Evolutionary conservation across 495 filamentous ascomycete species (phyloP).

Genomic region (Penicillium simplicissimum): DNA sequence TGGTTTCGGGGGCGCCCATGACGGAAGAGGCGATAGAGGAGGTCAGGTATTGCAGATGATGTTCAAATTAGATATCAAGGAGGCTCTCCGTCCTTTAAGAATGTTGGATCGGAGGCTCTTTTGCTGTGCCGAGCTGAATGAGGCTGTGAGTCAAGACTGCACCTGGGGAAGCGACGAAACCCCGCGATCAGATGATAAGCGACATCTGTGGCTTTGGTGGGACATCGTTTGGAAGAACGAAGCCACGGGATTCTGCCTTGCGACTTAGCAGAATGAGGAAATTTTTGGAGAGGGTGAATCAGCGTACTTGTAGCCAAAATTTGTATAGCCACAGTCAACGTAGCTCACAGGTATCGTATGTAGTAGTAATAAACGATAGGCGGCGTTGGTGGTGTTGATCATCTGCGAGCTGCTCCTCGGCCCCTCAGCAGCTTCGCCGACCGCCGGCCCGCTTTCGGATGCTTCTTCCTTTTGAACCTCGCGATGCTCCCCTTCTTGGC

Average conservation of each 20-base stretch:
- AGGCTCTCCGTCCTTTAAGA: neutral
- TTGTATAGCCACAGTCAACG: neutral
- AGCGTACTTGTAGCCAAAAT: neutral
- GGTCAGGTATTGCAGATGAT: too few relatives aligned
- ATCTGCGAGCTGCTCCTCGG: neutral
- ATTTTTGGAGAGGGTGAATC: neutral
- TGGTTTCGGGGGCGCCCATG: conserved; percentile 37
- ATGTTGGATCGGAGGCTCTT: neutral
- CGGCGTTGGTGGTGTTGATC: neutral
- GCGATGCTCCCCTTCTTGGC: neutral
- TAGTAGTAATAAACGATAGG: too few relatives aligned
- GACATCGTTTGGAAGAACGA: neutral
- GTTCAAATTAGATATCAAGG: too few relatives aligned
- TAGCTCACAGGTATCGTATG: too few relatives aligned
- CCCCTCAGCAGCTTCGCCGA: neutral
- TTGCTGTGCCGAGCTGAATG: neutral
- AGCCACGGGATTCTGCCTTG: neutral
- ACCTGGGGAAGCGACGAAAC: conserved; percentile 21
- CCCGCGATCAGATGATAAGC: conserved; percentile 22
- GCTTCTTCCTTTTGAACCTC: neutral
- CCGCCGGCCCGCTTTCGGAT: conserved; percentile 3
- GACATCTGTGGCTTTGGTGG: neutral
- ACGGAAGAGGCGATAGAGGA: neutral
- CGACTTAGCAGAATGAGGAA: neutral
- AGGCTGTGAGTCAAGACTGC: conserved; percentile 7